A percentile compares a stretch with the other conserved stretches of the same genome.
These are phyloP conservation scores for Suhomyces taliae DNA, from an alignment of 1,139 yeast species.

Conservation along the genomic window DNA sequence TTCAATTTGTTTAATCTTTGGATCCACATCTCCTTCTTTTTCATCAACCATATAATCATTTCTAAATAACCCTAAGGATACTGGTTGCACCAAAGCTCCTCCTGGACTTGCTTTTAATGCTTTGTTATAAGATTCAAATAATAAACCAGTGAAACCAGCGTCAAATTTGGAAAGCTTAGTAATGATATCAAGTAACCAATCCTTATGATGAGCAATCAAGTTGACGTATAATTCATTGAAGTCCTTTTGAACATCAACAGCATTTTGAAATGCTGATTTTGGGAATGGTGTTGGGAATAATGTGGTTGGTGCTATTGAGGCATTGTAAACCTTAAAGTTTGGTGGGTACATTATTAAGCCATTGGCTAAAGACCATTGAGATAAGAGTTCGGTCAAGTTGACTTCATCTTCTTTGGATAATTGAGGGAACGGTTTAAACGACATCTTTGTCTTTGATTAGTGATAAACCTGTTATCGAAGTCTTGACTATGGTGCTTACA, in stretches of 20 bases:
- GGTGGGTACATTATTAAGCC: conserved; percentile 82
- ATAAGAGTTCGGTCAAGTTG: conserved; percentile 42
- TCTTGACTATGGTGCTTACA: not conserved
- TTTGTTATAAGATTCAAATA: conserved; percentile 58
- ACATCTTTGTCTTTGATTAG: conserved; percentile 1
- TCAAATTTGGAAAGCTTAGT: conserved; percentile 60
- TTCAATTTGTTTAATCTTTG: conserved; percentile 82
- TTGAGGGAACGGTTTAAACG: conserved; percentile 30
- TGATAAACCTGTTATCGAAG: conserved; percentile 2
- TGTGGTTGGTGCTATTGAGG: conserved; percentile 81
- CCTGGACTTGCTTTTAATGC: conserved; percentile 48
- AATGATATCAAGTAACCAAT: conserved; percentile 64
- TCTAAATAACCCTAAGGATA: conserved; percentile 82
- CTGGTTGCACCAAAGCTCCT: conserved; percentile 52
- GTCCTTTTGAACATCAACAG: conserved; percentile 62
- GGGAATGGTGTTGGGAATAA: conserved; percentile 91
- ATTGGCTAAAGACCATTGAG: conserved; percentile 77
- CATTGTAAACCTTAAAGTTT: conserved; percentile 43
- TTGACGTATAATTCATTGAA: conserved; percentile 76
- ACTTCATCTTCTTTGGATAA: conserved; percentile 28
- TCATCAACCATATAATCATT: conserved; percentile 82
- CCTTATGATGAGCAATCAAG: conserved; percentile 50
- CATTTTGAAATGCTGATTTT: conserved; percentile 59
- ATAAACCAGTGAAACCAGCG: conserved; percentile 74
- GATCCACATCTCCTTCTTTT: conserved; percentile 29